phyloP scores from a whole-genome alignment of 495 filamentous ascomycete genomes.

The Hypoxylon lienhwacheense region DNA sequence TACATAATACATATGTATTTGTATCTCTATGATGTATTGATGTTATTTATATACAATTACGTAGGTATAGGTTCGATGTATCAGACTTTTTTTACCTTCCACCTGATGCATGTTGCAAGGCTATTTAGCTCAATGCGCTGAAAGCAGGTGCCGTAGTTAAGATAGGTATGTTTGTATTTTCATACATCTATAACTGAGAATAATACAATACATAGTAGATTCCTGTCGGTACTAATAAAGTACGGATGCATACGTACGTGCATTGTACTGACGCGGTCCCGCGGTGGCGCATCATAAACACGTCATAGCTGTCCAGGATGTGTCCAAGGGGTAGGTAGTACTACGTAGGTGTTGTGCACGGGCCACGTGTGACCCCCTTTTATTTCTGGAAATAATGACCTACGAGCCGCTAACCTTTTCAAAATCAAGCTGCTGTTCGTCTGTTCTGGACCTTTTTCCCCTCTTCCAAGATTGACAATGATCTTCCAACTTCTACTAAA shows the following conservation, averaged over 20 bases:
- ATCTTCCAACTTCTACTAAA: conserved; percentile 32
- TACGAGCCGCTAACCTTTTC: conserved; percentile 16
- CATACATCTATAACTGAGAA: conserved; percentile 4
- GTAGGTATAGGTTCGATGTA: no score
- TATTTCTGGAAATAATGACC: conserved; percentile 28
- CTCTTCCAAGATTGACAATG: conserved; percentile 33
- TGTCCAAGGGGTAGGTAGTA: conserved; percentile 17
- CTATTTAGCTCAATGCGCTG: conserved; percentile 17
- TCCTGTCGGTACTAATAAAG: conserved; percentile 5
- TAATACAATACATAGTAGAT: conserved; percentile 5
- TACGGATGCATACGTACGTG: conserved; percentile 4
- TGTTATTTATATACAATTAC: no score
- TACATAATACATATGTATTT: no score
- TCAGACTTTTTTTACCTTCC: conserved; percentile 8
- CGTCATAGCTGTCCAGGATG: conserved; percentile 33
- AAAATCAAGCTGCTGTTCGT: conserved; percentile 9
- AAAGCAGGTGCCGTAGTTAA: conserved; percentile 19
- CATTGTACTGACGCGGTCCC: conserved; percentile 26
- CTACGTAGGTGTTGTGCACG: conserved; percentile 12
- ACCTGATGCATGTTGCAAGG: conserved; percentile 26
- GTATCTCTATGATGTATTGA: no score
- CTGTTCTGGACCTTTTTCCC: conserved; percentile 36
- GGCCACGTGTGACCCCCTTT: conserved; percentile 21
- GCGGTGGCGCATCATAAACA: conserved; percentile 28
- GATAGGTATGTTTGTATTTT: neutral